phyloP scores from a whole-genome alignment of 768 basidiomycete species.

The Daedalea quercina region DNA sequence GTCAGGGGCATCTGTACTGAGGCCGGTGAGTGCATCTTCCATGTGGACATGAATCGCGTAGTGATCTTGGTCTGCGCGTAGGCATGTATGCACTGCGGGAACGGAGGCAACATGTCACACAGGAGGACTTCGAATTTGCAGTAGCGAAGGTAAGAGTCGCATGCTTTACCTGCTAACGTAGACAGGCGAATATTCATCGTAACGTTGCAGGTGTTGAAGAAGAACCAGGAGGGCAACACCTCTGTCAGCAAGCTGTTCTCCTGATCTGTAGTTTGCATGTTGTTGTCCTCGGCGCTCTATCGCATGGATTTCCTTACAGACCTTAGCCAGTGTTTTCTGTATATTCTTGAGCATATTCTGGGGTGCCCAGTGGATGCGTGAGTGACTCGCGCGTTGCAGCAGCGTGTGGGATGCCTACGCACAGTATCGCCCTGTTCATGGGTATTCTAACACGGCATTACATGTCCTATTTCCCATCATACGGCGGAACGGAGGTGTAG shows the following conservation, averaged over 20 bases:
- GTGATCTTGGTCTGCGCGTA: conserved; percentile 17
- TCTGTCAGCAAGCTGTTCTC: conserved; percentile 93
- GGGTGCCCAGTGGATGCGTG: too few relatives aligned
- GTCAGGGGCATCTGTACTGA: conserved; percentile 96
- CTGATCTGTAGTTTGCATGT: conserved; percentile 27
- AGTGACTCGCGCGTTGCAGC: too few relatives aligned
- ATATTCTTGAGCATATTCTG: too few relatives aligned
- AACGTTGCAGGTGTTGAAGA: conserved; percentile 68
- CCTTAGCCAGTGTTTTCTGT: too few relatives aligned
- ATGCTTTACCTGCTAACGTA: not conserved
- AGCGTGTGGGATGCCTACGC: too few relatives aligned
- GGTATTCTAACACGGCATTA: too few relatives aligned
- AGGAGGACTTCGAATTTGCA: conserved; percentile 98
- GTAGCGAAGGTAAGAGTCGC: conserved; percentile 76
- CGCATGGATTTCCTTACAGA: not conserved
- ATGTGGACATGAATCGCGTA: not conserved
- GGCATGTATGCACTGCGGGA: conserved; percentile 98
- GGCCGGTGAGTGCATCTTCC: conserved; percentile 52
- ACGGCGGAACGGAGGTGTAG: too few relatives aligned
- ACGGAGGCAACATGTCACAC: conserved; percentile 93
- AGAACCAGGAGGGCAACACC: conserved; percentile 93
- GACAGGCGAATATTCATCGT: not conserved
- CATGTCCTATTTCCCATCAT: too few relatives aligned
- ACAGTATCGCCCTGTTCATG: too few relatives aligned
- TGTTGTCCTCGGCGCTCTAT: not conserved